Conservation (phyloP, 164 flowering plant species). For the Stephania yunnanensis region DNA sequence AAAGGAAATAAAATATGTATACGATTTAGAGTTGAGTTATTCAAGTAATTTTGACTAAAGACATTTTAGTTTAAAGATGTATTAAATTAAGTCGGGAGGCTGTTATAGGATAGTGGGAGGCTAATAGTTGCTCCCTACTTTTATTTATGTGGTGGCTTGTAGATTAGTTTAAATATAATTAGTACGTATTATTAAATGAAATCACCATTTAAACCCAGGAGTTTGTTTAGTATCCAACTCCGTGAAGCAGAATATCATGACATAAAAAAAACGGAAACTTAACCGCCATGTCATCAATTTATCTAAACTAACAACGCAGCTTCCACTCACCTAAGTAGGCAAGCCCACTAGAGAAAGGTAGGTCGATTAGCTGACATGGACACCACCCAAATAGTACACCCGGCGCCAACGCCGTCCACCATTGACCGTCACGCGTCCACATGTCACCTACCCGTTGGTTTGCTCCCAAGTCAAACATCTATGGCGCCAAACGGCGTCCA, state of each 20-base stretch:
- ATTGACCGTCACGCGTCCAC: slow-evolving; percentile 15
- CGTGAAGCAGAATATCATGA: background rate
- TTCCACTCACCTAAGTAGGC: slow-evolving; percentile 32
- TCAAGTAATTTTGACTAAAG: too few relatives aligned
- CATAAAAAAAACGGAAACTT: background rate
- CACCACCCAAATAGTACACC: slow-evolving; percentile 25
- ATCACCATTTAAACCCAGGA: background rate
- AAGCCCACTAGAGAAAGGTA: slow-evolving; percentile 18
- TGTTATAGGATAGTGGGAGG: too few relatives aligned
- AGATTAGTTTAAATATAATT: too few relatives aligned
- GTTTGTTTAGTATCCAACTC: background rate
- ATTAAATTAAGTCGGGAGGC: too few relatives aligned
- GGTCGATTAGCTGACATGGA: slow-evolving; percentile 46
- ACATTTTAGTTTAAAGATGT: too few relatives aligned
- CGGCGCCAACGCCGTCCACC: slow-evolving; percentile 14
- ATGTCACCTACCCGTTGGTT: slow-evolving; percentile 22
- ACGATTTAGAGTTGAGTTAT: too few relatives aligned
- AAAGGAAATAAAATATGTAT: too few relatives aligned
- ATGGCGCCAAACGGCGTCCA: slow-evolving; percentile 42
- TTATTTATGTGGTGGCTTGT: too few relatives aligned
- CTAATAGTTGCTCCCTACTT: too few relatives aligned
- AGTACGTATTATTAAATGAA: background rate
- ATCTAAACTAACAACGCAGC: slow-evolving; percentile 32
- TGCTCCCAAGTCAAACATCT: slow-evolving; percentile 31
- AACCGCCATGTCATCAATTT: slow-evolving; percentile 3